Evolutionary conservation across 2,329 filamentous ascomycete species (phyloP).

Genomic region (Hymenotorrendiella dingleyae): DNA sequence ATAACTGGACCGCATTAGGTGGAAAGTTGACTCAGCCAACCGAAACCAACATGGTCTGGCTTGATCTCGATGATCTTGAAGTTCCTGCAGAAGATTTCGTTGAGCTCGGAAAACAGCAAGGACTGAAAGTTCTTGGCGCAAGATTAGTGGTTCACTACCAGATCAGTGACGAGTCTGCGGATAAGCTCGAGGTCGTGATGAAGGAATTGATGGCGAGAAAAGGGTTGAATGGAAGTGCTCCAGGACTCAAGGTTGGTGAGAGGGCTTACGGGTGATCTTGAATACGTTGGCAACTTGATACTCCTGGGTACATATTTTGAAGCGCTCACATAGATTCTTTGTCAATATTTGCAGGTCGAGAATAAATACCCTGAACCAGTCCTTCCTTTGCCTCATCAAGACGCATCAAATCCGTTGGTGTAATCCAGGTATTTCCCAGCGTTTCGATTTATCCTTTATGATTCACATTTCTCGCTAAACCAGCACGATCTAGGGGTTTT

Average conservation of each 20-base stretch:
- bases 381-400: too few relatives aligned
- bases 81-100: slow-evolving; percentile 47
- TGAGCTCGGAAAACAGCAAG: slow-evolving; percentile 48
- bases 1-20: slow-evolving; percentile 54
- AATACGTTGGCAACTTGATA: too few relatives aligned
- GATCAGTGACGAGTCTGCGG: slow-evolving; percentile 54
- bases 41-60: slow-evolving; percentile 72
- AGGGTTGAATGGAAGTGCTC: slow-evolving; percentile 4
- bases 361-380: too few relatives aligned
- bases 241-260: slow-evolving; percentile 21
- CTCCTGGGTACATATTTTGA: too few relatives aligned
- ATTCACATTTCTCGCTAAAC: too few relatives aligned
- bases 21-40: slow-evolving; percentile 55
- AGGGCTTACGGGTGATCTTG: slow-evolving; percentile 27
- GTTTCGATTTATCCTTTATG: too few relatives aligned
- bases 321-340: too few relatives aligned
- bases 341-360: too few relatives aligned
- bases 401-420: too few relatives aligned
- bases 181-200: slow-evolving; percentile 42
- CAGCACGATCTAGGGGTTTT: too few relatives aligned
- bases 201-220: slow-evolving; percentile 25
- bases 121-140: slow-evolving; percentile 49
- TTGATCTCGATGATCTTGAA: slow-evolving; percentile 54
- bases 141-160: slow-evolving; percentile 67
- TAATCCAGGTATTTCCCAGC: too few relatives aligned